phyloP scores from a whole-genome alignment of 2,329 filamentous ascomycete genomes.

The Acrocalymma vagum region DNA sequence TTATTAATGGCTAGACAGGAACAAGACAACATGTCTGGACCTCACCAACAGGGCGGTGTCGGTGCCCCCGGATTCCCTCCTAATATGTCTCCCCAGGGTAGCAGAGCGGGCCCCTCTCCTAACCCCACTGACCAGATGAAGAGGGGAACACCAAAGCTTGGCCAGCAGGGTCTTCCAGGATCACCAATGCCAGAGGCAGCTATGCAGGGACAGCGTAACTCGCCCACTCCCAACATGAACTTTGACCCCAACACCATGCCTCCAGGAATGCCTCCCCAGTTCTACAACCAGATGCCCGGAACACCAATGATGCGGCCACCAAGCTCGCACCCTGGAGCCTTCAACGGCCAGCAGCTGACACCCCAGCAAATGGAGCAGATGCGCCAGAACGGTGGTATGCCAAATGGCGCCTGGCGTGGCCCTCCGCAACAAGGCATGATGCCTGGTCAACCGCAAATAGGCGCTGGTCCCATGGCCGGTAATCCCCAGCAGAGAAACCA shows the following conservation, averaged over 20 bases:
- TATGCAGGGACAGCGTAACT: conserved; percentile 69
- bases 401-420: conserved; percentile 46
- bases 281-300: conserved; percentile 43
- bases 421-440: conserved; percentile 61
- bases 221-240: conserved; percentile 64
- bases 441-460: conserved; percentile 63
- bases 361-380: conserved; percentile 62
- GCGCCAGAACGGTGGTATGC: conserved; percentile 46
- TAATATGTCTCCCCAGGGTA: conserved; percentile 74
- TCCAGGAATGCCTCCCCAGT: conserved; percentile 51
- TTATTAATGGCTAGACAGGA: conserved; percentile 84
- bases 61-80: conserved; percentile 66
- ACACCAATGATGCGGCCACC: conserved; percentile 64
- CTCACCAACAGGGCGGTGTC: conserved; percentile 56
- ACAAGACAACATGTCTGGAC: conserved; percentile 72
- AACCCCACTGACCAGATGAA: conserved; percentile 83
- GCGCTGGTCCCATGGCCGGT: conserved; percentile 60
- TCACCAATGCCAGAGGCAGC: conserved; percentile 76
- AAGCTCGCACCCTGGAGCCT: conserved; percentile 60
- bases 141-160: conserved; percentile 78
- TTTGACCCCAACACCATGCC: conserved; percentile 63
- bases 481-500: conserved; percentile 76
- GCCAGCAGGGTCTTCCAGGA: conserved; percentile 69
- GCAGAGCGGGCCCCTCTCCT: conserved; percentile 75
- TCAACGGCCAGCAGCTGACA: conserved; percentile 71